Conservation (phyloP, 495 filamentous ascomycete species). For the Lepraria neglecta region DNA sequence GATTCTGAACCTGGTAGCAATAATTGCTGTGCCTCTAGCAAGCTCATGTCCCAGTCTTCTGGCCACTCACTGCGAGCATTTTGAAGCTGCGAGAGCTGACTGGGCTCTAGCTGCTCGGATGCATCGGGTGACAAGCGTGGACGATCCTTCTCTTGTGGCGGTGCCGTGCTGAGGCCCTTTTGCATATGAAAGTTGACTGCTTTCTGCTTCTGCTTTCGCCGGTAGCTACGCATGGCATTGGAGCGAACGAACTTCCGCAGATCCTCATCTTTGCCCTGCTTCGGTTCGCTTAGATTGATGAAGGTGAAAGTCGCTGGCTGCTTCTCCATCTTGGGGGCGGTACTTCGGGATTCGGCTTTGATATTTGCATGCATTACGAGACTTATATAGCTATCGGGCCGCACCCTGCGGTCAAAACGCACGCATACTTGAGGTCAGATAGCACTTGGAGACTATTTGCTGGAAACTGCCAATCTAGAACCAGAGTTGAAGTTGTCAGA, state of each 20-base stretch:
- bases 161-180: not conserved
- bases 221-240: constrained; percentile 9
- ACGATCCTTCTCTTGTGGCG: not conserved
- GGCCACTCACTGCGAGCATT: not conserved
- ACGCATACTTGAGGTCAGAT: no score
- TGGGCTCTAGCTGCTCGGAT: not conserved
- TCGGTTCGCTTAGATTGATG: not conserved
- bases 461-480: no score
- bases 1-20: not conserved
- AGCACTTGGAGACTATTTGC: no score
- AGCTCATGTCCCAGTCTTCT: not conserved
- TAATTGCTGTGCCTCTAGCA: not conserved
- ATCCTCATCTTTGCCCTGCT: not conserved
- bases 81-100: not conserved
- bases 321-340: not conserved
- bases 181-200: not conserved
- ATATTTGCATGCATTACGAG: no score
- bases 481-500: no score
- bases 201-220: constrained; percentile 7
- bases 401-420: no score
- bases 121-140: not conserved
- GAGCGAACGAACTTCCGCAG: not conserved
- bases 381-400: not conserved
- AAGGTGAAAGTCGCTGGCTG: not conserved
- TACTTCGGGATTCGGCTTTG: not conserved